Conservation (phyloP, 768 basidiomycete species). For the Lentinula edodes region DNA sequence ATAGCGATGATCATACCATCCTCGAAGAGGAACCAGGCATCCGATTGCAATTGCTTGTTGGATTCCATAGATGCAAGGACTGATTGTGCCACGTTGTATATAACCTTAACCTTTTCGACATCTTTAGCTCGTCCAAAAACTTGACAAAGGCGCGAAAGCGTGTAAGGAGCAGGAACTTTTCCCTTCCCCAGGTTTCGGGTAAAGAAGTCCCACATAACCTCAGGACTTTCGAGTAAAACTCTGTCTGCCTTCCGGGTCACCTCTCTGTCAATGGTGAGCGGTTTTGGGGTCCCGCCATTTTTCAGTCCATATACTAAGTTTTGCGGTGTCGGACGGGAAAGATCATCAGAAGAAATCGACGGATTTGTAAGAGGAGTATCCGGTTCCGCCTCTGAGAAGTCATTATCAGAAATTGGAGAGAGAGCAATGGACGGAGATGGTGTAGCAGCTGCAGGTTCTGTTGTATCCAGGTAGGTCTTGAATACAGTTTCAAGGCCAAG, state of each 20-base stretch:
- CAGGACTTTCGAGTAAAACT: background rate
- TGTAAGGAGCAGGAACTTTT: constrained; percentile 41
- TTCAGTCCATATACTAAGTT: background rate
- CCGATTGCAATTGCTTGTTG: constrained; percentile 40
- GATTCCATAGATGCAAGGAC: constrained; percentile 43
- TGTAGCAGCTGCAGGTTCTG: background rate
- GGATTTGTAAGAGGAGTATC: background rate
- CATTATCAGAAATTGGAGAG: background rate
- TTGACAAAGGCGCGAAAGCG: constrained; percentile 61
- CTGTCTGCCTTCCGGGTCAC: background rate
- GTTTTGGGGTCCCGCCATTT: background rate
- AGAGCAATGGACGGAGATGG: background rate
- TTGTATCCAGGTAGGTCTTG: background rate
- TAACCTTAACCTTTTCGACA: constrained; percentile 51
- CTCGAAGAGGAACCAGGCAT: constrained; percentile 77
- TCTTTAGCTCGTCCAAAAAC: constrained; percentile 59
- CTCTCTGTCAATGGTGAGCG: background rate
- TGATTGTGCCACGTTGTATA: constrained; percentile 66
- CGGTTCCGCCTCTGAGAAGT: background rate
- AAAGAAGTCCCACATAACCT: background rate
- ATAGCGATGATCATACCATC: constrained; percentile 85
- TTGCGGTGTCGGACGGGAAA: background rate
- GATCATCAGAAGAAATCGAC: background rate
- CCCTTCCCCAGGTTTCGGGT: background rate
- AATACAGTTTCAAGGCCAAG: background rate